These are phyloP conservation scores for Diaporthe vexans DNA, from an alignment of 2,329 filamentous ascomycete species.

Conservation along the genomic window DNA sequence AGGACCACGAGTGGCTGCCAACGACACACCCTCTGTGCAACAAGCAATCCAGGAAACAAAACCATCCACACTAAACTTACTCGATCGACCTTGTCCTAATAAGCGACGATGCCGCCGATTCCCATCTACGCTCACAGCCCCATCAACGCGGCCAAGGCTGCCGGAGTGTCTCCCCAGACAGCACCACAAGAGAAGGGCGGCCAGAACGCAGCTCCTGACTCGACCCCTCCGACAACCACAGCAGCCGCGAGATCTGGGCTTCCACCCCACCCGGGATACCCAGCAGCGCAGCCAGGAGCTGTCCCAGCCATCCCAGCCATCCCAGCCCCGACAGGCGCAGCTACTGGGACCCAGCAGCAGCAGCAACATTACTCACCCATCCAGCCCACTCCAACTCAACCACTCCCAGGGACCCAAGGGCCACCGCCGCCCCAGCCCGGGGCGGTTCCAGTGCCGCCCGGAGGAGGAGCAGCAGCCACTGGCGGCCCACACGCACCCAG, in stretches of 20 bases:
- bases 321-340: conserved; percentile 58
- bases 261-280: conserved; percentile 46
- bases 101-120: conserved; percentile 69
- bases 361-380: conserved; percentile 52
- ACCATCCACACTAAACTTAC: neutral
- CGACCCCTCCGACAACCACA: conserved; percentile 47
- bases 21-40: neutral
- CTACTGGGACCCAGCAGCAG: conserved; percentile 36
- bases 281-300: conserved; percentile 63
- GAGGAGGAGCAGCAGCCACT: conserved; percentile 31
- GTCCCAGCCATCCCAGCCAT: conserved; percentile 59
- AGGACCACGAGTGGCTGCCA: neutral
- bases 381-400: conserved; percentile 60
- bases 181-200: conserved; percentile 45
- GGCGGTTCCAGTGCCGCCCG: conserved; percentile 62
- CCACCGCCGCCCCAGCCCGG: conserved; percentile 72
- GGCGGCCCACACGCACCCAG: conserved; percentile 40
- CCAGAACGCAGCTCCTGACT: conserved; percentile 45
- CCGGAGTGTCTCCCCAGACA: conserved; percentile 63
- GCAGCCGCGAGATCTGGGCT: conserved; percentile 43
- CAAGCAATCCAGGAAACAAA: neutral
- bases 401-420: conserved; percentile 48
- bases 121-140: conserved; percentile 71
- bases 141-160: conserved; percentile 69
- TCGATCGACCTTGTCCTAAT: neutral